A percentile compares a stretch with the other conserved stretches of the same genome.
These are phyloP conservation scores for Kwoniella newhampshirensis DNA, from an alignment of 768 basidiomycete species.

Conservation along the genomic window DNA sequence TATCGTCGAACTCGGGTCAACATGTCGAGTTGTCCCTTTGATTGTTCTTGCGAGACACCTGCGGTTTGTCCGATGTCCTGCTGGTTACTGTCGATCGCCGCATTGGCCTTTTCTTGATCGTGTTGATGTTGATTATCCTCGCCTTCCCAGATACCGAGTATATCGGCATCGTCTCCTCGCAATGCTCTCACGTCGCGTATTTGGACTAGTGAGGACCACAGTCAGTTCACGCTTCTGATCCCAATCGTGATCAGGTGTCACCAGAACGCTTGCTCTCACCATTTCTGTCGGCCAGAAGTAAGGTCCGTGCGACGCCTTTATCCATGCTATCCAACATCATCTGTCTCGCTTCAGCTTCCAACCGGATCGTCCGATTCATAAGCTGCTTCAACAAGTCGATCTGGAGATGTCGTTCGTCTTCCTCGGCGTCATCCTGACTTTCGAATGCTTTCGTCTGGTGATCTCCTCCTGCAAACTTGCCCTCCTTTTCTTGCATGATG, in stretches of 20 bases:
- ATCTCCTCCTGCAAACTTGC: no score
- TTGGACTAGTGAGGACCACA: constrained; percentile 33
- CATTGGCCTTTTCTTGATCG: constrained; percentile 2
- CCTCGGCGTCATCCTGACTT: constrained; percentile 7
- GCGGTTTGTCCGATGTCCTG: neutral
- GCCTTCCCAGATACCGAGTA: constrained; percentile 34
- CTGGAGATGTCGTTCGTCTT: constrained; percentile 21
- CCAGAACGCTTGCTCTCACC: constrained; percentile 19
- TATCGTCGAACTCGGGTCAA: constrained; percentile 30
- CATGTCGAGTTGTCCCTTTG: constrained; percentile 22
- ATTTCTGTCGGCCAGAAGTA: constrained; percentile 51
- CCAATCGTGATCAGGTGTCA: no score
- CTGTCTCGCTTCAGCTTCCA: constrained; percentile 48
- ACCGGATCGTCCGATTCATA: constrained; percentile 30
- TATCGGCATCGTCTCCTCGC: constrained; percentile 33
- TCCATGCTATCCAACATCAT: constrained; percentile 49
- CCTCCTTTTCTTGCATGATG: constrained; percentile 5
- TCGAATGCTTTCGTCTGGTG: no score
- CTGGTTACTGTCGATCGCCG: constrained; percentile 1
- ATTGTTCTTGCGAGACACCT: neutral
- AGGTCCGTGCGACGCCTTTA: constrained; percentile 40
- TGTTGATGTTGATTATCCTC: constrained; percentile 6
- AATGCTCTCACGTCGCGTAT: constrained; percentile 44
- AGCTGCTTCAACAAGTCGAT: constrained; percentile 26
- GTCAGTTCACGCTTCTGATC: neutral